Conservation (phyloP, 441 rosid species). For the Jatropha multifida region DNA sequence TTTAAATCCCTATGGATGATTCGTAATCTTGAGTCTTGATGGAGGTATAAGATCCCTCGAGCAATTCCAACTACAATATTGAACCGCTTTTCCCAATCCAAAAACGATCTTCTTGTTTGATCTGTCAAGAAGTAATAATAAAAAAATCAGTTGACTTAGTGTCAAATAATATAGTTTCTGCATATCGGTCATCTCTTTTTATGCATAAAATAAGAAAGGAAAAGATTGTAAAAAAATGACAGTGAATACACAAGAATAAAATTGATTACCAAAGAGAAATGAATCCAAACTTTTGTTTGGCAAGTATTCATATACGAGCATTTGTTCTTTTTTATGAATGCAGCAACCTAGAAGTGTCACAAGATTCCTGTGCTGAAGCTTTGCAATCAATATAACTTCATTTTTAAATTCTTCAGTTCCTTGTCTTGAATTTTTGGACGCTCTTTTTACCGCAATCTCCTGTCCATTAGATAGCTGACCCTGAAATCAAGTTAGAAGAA, state of each 20-base stretch:
- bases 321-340: conserved; percentile 51
- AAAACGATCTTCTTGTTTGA: conserved; percentile 20
- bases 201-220: neutral
- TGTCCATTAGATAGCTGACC: conserved; percentile 43
- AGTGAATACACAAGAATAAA: neutral
- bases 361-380: conserved; percentile 67
- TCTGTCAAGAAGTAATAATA: conserved; percentile 19
- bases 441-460: conserved; percentile 59
- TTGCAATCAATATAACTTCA: conserved; percentile 52
- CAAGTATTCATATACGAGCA: conserved; percentile 58
- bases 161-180: neutral
- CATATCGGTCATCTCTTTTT: neutral
- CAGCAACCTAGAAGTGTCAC: conserved; percentile 57
- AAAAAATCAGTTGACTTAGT: neutral
- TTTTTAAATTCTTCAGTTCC: conserved; percentile 62
- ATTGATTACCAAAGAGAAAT: conserved; percentile 43
- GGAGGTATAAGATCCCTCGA: conserved; percentile 60
- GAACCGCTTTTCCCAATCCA: conserved; percentile 49
- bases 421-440: conserved; percentile 50
- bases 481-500: conserved; percentile 25
- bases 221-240: neutral
- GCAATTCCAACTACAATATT: conserved; percentile 52
- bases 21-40: conserved; percentile 58
- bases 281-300: conserved; percentile 63
- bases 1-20: conserved; percentile 67